These are phyloP conservation scores for Monosporascus cannonballus DNA, from an alignment of 2,329 filamentous ascomycete species.

Conservation along the genomic window DNA sequence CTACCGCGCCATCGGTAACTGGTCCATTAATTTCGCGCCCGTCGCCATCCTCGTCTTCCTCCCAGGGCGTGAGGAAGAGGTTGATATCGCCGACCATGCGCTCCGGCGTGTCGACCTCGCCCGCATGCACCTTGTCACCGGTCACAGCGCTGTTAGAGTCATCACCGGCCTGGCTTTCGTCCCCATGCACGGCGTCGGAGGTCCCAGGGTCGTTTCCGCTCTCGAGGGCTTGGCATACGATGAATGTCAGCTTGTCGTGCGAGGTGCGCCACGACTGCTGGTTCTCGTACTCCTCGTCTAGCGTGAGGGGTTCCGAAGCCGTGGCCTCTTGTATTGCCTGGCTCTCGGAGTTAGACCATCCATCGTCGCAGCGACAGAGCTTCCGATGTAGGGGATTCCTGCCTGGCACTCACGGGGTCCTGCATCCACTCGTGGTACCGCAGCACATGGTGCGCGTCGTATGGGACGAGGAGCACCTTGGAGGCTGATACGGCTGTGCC, in stretches of 20 bases:
- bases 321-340: conserved; percentile 76
- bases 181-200: not conserved
- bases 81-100: conserved; percentile 72
- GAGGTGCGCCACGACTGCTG: conserved; percentile 81
- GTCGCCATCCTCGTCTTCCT: conserved; percentile 38
- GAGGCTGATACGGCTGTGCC: conserved; percentile 59
- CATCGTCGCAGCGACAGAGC: not conserved
- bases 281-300: conserved; percentile 84
- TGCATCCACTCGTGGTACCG: conserved; percentile 92
- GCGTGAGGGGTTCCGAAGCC: conserved; percentile 75
- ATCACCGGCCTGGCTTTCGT: not conserved
- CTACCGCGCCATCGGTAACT: conserved; percentile 11
- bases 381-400: not conserved
- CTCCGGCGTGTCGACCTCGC: conserved; percentile 45
- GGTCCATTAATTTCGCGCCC: conserved; percentile 12
- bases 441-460: conserved; percentile 72
- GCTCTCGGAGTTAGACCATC: conserved; percentile 1
- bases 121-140: conserved; percentile 24
- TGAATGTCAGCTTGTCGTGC: conserved; percentile 86
- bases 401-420: conserved; percentile 50
- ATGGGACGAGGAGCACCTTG: conserved; percentile 72
- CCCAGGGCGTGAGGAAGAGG: conserved; percentile 64
- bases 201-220: not conserved
- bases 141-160: not conserved
- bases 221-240: conserved; percentile 52